Base-by-base conservation (phyloP, 2,329 filamentous ascomycete genomes). In the Epichloe baconii region DNA sequence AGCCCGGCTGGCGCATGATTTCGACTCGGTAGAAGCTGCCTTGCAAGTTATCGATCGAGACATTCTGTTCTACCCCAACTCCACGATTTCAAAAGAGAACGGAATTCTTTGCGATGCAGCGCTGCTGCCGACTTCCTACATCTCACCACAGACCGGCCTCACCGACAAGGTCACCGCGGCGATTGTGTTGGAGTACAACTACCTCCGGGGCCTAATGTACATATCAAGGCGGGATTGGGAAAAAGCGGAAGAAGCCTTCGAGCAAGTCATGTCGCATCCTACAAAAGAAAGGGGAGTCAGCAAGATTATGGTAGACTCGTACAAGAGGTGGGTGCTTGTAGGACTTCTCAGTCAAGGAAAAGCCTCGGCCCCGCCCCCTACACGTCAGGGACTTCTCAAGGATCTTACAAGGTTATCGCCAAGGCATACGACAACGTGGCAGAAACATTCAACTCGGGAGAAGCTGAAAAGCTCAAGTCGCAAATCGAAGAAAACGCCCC, bases 251-350 rank as follows among this genome's bases (percentile, higher is more conserved):
- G 73, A 74, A 38, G 80, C 82, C 34, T 73, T 89, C 26, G 78
- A 81, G 57, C 74, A 79, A 53, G 77, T 80, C 43, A 71, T 95
- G 37, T 78, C 82, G 3, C 82, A 83, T 52, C 87, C 89, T 0
- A 72, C 75, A 0, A 74, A 71, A 48, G 82, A 82, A 19, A 71
- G 74, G 35, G 75, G 79, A 37, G 73, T 80, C 12, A 91, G 84
- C 65, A 83, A 82, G 63, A 75, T 94, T 48, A 93, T 93, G 85
- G 74, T 86, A 4, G 88, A 95, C 57, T 87, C 88, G 5, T 91
- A 95, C 72, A 94, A 91, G 69, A 94, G 91, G 67, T 96, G 88
- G 86, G 64, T 94, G 8, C 70, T 98, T 15, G 76, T 89, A 10
- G 80, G 82, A 49, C 74, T 96, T 50, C 71, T 98, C 17, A 73